Conservation (phyloP, 345 rosid species). For the Populus deltoides region DNA sequence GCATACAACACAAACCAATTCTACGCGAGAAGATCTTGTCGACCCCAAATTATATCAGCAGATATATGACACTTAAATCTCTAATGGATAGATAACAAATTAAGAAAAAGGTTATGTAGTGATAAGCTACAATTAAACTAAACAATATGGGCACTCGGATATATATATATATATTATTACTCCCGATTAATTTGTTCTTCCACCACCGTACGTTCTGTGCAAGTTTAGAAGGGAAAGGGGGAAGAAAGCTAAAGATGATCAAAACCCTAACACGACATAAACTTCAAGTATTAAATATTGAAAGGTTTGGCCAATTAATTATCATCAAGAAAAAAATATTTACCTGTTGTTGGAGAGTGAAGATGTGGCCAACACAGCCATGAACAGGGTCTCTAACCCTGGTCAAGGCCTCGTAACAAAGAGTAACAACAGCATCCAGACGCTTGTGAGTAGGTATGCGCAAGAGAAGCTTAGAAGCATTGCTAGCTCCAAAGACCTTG, state of each 20-base stretch:
- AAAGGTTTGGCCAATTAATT: background rate
- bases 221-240: background rate
- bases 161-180: background rate
- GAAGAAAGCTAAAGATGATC: background rate
- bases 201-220: background rate
- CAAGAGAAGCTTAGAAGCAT: slow-evolving; percentile 71
- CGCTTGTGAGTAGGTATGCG: slow-evolving; percentile 62
- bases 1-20: background rate
- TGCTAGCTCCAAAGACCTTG: slow-evolving; percentile 89
- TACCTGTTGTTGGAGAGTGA: slow-evolving; percentile 79
- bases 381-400: slow-evolving; percentile 81
- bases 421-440: slow-evolving; percentile 70
- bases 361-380: slow-evolving; percentile 74
- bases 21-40: background rate
- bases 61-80: background rate
- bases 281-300: background rate
- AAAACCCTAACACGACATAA: background rate
- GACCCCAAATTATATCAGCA: background rate
- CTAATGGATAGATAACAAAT: background rate
- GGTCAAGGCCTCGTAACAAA: slow-evolving; percentile 80
- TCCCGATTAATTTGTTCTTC: background rate
- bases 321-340: background rate
- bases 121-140: background rate
- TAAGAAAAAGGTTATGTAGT: background rate
- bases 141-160: background rate